These are phyloP conservation scores for Platanthera guangdongensis DNA, from an alignment of 106 monocot species.

Conservation along the genomic window DNA sequence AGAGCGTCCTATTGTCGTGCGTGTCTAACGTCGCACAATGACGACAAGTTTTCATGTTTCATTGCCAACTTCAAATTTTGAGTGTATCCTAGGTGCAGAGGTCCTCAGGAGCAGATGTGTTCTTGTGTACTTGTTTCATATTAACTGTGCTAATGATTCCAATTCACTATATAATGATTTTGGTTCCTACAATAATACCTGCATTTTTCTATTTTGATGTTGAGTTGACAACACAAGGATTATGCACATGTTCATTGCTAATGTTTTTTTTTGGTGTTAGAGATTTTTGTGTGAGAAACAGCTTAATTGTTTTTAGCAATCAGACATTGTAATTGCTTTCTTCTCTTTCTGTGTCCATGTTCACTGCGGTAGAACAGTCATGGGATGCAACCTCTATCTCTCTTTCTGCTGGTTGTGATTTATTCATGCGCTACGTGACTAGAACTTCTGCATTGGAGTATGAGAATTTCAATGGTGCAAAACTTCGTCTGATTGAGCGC, in stretches of 20 bases:
- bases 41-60: no score
- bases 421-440: constrained; percentile 93
- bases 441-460: constrained; percentile 90
- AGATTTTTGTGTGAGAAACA: no score
- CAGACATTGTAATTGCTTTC: not conserved
- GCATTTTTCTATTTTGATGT: not conserved
- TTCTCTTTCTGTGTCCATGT: not conserved
- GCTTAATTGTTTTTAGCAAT: not conserved
- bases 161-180: not conserved
- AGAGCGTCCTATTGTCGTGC: not conserved
- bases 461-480: constrained; percentile 92
- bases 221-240: not conserved
- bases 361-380: constrained; percentile 39
- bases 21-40: no score
- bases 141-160: not conserved
- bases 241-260: not conserved
- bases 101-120: not conserved
- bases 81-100: not conserved
- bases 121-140: not conserved
- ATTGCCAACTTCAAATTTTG: not conserved
- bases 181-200: not conserved
- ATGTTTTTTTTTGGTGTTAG: not conserved
- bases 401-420: constrained; percentile 87
- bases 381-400: constrained; percentile 94
- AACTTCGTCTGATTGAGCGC: constrained; percentile 78